These are phyloP conservation scores for Leccinum pachyderme DNA, from an alignment of 1,284 basidiomycete species.

Conservation along the genomic window DNA sequence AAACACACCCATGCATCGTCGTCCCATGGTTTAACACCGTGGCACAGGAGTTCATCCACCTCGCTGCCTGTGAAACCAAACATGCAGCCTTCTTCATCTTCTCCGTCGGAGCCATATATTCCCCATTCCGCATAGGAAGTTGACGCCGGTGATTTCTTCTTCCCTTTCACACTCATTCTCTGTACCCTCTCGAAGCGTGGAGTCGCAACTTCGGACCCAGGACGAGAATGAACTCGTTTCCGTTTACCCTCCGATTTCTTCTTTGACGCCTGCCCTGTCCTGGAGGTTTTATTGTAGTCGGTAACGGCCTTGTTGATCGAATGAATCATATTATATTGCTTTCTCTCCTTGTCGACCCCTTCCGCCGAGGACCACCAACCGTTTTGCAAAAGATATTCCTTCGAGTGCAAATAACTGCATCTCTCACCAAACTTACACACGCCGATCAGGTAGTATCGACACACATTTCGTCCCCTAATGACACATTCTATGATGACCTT, in stretches of 20 bases:
- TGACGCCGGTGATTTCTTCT: neutral
- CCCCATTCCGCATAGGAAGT: neutral
- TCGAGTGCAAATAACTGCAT: slow-evolving; percentile 40
- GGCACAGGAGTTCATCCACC: slow-evolving; percentile 36
- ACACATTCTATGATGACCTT: neutral
- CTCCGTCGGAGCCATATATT: slow-evolving; percentile 3
- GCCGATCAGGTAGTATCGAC: slow-evolving; percentile 36
- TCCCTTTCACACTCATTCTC: neutral
- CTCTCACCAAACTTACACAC: slow-evolving; percentile 34
- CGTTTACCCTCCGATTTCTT: slow-evolving; percentile 6
- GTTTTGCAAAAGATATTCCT: slow-evolving; percentile 28
- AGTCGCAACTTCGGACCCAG: neutral
- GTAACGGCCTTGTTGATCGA: slow-evolving; percentile 5
- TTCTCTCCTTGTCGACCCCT: slow-evolving; percentile 5
- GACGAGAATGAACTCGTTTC: neutral
- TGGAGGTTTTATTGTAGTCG: neutral
- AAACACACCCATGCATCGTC: slow-evolving; percentile 40
- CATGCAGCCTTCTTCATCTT: slow-evolving; percentile 5
- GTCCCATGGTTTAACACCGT: slow-evolving; percentile 48
- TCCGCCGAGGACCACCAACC: slow-evolving; percentile 33
- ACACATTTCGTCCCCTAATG: slow-evolving; percentile 40
- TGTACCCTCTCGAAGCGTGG: neutral
- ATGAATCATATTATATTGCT: slow-evolving; percentile 1
- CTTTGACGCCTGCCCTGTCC: neutral
- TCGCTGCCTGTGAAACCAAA: slow-evolving; percentile 39